phyloP scores from a whole-genome alignment of 345 rosid genomes.

The Chamaenerion angustifolium region DNA sequence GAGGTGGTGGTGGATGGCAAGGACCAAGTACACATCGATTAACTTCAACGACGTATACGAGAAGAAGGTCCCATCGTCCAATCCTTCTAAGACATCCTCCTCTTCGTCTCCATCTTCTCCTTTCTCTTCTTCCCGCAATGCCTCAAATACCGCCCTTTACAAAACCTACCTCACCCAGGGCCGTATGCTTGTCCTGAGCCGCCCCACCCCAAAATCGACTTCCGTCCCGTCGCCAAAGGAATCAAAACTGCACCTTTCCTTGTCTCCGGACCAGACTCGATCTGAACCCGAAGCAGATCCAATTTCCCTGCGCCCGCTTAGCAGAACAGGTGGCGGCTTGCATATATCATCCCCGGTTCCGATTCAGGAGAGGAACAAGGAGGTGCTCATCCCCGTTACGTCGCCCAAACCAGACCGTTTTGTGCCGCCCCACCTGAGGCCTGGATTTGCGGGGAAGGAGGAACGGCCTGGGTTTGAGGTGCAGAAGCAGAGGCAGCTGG shows the following conservation, averaged over 20 bases:
- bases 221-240: slow-evolving; percentile 6
- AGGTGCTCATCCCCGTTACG: slow-evolving; percentile 9
- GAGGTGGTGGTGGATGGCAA: slow-evolving; percentile 55
- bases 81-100: slow-evolving; percentile 12
- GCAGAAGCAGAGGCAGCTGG: slow-evolving; percentile 15
- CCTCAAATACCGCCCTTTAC: slow-evolving; percentile 4
- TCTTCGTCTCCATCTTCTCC: slow-evolving; percentile 29
- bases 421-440: slow-evolving; percentile 94
- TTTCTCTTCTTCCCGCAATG: slow-evolving; percentile 3
- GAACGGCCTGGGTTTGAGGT: slow-evolving; percentile 33
- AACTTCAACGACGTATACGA: slow-evolving; percentile 67
- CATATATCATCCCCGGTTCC: slow-evolving; percentile 14
- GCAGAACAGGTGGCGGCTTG: slow-evolving; percentile 29
- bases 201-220: slow-evolving; percentile 42
- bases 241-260: slow-evolving; percentile 11
- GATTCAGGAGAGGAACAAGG: slow-evolving; percentile 15
- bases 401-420: slow-evolving; percentile 40
- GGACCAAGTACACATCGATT: slow-evolving; percentile 53
- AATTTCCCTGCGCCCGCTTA: slow-evolving; percentile 56
- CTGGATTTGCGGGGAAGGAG: slow-evolving; percentile 54
- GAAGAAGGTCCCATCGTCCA: slow-evolving; percentile 20
- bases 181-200: slow-evolving; percentile 85
- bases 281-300: slow-evolving; percentile 21
- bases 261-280: slow-evolving; percentile 13
- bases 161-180: slow-evolving; percentile 37